Conservation (phyloP, 1,139 yeast genomes). For the Protomyces gravidus region DNA sequence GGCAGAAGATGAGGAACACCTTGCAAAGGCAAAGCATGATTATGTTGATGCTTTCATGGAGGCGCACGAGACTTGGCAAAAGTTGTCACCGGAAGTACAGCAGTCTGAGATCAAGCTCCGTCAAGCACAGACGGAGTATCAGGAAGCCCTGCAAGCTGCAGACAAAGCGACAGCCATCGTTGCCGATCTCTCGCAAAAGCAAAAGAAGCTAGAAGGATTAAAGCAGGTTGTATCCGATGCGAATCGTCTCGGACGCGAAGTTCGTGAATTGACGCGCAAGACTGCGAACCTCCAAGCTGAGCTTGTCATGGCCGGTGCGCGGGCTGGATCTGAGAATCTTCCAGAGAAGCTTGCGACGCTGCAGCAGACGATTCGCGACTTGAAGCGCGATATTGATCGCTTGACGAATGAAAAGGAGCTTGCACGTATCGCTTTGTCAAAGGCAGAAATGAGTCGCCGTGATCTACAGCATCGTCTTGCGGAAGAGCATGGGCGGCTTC, state of each 20-base stretch:
- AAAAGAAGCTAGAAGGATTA: slow-evolving; percentile 40
- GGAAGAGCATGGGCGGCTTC: slow-evolving; percentile 47
- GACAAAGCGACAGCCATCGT: background rate
- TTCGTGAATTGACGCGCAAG: slow-evolving; percentile 33
- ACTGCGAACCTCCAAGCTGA: slow-evolving; percentile 41
- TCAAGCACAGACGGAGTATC: slow-evolving; percentile 6
- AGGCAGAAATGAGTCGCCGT: slow-evolving; percentile 52
- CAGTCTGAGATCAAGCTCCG: slow-evolving; percentile 20
- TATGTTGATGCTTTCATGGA: background rate
- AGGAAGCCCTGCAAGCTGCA: slow-evolving; percentile 19
- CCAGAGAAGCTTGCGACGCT: slow-evolving; percentile 50
- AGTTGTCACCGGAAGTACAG: slow-evolving; percentile 7
- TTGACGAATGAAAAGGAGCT: slow-evolving; percentile 51
- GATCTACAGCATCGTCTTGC: slow-evolving; percentile 56
- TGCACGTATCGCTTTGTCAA: slow-evolving; percentile 49
- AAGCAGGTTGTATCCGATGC: slow-evolving; percentile 41
- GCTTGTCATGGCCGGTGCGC: slow-evolving; percentile 41
- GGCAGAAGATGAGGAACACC: slow-evolving; percentile 5
- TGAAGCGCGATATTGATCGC: slow-evolving; percentile 48
- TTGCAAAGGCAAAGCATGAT: slow-evolving; percentile 1
- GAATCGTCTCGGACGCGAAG: slow-evolving; percentile 35
- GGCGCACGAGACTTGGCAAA: slow-evolving; percentile 10
- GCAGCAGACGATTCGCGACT: slow-evolving; percentile 46
- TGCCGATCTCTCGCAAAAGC: background rate
- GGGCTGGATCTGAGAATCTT: slow-evolving; percentile 49